Conservation (phyloP, 2,329 filamentous ascomycete genomes). For the Whalleya microplaca region DNA sequence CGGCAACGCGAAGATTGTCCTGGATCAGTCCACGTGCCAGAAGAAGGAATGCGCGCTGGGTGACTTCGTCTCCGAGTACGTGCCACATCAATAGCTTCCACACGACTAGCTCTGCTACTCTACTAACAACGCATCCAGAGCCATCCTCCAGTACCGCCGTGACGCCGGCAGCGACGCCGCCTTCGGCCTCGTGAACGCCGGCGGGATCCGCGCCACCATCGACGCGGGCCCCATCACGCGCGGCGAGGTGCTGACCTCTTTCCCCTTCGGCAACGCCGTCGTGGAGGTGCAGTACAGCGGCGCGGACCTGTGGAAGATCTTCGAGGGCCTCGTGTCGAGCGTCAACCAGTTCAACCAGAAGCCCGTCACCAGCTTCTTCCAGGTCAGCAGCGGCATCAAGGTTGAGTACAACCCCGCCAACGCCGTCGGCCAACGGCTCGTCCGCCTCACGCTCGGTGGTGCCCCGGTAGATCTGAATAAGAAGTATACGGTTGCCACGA, state of each 20-base stretch:
- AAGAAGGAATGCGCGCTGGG: constrained; percentile 61
- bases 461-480: constrained; percentile 49
- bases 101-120: too few relatives aligned
- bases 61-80: constrained; percentile 56
- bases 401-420: constrained; percentile 60
- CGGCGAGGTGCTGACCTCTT: constrained; percentile 65
- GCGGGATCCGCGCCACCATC: constrained; percentile 67
- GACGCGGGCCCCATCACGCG: constrained; percentile 64
- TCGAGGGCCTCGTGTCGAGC: constrained; percentile 61
- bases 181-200: constrained; percentile 66
- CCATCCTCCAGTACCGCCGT: constrained; percentile 63
- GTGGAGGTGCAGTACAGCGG: constrained; percentile 60
- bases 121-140: constrained; percentile 42
- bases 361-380: constrained; percentile 61
- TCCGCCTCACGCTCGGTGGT: constrained; percentile 55
- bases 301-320: constrained; percentile 56
- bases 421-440: constrained; percentile 52
- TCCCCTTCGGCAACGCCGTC: constrained; percentile 68
- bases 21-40: constrained; percentile 64
- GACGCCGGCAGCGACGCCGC: constrained; percentile 51
- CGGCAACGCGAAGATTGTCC: constrained; percentile 55
- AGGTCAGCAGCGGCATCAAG: constrained; percentile 60
- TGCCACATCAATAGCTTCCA: neutral
- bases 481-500: constrained; percentile 62
- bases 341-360: constrained; percentile 59